A percentile compares a stretch with the other conserved stretches of the same genome.
These are phyloP conservation scores for Cercospora sp. DNA, from an alignment of 2,329 filamentous ascomycete genomes.

Conservation along the genomic window DNA sequence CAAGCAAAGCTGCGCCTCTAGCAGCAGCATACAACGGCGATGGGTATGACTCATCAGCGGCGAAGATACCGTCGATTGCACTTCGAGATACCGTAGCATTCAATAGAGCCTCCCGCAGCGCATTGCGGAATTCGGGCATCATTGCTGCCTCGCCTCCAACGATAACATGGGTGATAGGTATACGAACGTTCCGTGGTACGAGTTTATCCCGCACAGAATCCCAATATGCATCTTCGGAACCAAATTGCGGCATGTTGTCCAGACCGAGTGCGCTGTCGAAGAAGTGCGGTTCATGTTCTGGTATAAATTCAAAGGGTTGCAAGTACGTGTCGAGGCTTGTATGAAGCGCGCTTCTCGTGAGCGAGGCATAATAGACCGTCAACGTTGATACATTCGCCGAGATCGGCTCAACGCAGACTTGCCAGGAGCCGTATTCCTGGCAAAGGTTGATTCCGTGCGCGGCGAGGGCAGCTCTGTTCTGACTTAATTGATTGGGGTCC, in stretches of 20 bases:
- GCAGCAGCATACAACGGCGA: neutral
- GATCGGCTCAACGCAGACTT: neutral
- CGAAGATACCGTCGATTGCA: no score
- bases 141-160: neutral
- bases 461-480: neutral
- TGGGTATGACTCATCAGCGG: neutral
- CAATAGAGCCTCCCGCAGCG: neutral
- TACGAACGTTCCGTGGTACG: neutral
- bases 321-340: neutral
- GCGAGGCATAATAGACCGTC: neutral
- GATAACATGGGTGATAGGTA: neutral
- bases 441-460: neutral
- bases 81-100: neutral
- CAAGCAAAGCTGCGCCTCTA: conserved; percentile 2
- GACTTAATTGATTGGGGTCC: neutral
- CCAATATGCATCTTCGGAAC: neutral
- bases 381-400: neutral
- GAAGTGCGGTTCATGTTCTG: no score
- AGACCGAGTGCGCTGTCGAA: neutral
- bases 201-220: neutral
- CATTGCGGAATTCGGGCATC: neutral
- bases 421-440: neutral
- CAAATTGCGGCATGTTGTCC: neutral
- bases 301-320: neutral
- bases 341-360: neutral